phyloP scores from a whole-genome alignment of 2,329 filamentous ascomycete genomes.

The Thermothelomyces thermophilus region DNA sequence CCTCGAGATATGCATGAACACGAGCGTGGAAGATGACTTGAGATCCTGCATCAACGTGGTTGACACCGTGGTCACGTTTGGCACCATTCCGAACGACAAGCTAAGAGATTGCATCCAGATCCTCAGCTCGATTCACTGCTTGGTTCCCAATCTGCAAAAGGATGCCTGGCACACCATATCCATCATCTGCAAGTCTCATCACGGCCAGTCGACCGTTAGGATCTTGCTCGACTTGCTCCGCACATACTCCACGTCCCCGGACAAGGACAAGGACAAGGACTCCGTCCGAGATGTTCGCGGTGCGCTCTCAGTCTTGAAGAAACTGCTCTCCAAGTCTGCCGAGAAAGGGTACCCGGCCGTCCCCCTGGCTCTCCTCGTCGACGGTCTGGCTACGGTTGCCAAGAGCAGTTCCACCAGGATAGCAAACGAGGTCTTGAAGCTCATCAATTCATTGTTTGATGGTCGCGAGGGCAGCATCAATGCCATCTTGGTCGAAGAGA shows the following conservation, averaged over 20 bases:
- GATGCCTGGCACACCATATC: slow-evolving; percentile 63
- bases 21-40: slow-evolving; percentile 58
- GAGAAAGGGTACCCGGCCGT: slow-evolving; percentile 55
- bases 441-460: slow-evolving; percentile 51
- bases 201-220: slow-evolving; percentile 62
- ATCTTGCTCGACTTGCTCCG: slow-evolving; percentile 58
- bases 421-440: slow-evolving; percentile 40
- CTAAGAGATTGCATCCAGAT: slow-evolving; percentile 63
- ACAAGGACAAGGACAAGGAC: slow-evolving; percentile 38
- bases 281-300: slow-evolving; percentile 53
- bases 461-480: slow-evolving; percentile 48
- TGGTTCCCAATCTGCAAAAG: slow-evolving; percentile 54
- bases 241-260: slow-evolving; percentile 35
- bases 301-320: slow-evolving; percentile 56
- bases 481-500: slow-evolving; percentile 54
- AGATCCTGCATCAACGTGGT: slow-evolving; percentile 61
- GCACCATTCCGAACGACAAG: slow-evolving; percentile 57
- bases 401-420: slow-evolving; percentile 41
- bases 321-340: slow-evolving; percentile 52
- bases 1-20: slow-evolving; percentile 61
- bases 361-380: slow-evolving; percentile 52
- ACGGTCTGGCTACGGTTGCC: slow-evolving; percentile 48
- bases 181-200: slow-evolving; percentile 66
- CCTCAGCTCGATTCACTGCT: slow-evolving; percentile 63
- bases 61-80: slow-evolving; percentile 65